These are phyloP conservation scores for Paratrypanosoma confusum DNA, from an alignment of 208 protist genomes.

Conservation along the genomic window DNA sequence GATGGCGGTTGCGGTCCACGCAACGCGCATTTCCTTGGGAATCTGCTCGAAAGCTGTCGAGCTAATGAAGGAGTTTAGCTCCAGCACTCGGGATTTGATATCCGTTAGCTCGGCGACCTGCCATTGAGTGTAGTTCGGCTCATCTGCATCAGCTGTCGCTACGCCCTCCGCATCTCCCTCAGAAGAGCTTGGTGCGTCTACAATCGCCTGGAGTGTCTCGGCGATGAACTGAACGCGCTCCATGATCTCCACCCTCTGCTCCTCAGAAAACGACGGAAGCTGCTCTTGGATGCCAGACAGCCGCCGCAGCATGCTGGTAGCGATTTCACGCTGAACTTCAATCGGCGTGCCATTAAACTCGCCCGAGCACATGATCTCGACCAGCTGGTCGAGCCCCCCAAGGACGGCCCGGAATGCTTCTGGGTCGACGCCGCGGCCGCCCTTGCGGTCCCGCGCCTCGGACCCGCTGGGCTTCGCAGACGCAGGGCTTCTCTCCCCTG, in stretches of 20 bases:
- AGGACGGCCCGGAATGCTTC: neutral
- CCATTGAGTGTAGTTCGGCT: neutral
- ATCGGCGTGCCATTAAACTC: slow-evolving; percentile 20
- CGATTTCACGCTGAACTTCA: slow-evolving; percentile 13
- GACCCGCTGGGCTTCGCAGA: no score
- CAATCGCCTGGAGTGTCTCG: neutral
- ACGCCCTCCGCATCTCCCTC: neutral
- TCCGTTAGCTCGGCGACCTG: no score
- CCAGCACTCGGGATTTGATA: no score
- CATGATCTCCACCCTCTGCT: neutral
- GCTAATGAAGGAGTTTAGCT: no score
- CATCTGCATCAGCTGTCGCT: neutral
- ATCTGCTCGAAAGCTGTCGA: no score
- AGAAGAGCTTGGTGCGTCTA: neutral
- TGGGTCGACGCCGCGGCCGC: no score
- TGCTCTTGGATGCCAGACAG: slow-evolving; percentile 10
- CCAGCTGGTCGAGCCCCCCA: slow-evolving; percentile 16
- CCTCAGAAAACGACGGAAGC: neutral
- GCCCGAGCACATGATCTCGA: slow-evolving; percentile 31
- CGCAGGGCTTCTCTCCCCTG: no score
- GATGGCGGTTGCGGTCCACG: no score
- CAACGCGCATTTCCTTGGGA: no score
- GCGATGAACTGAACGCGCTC: neutral
- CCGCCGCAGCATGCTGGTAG: slow-evolving; percentile 12
- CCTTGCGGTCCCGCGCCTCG: no score